Conservation (phyloP, 331 rosid species). For the Quercus phellos region DNA sequence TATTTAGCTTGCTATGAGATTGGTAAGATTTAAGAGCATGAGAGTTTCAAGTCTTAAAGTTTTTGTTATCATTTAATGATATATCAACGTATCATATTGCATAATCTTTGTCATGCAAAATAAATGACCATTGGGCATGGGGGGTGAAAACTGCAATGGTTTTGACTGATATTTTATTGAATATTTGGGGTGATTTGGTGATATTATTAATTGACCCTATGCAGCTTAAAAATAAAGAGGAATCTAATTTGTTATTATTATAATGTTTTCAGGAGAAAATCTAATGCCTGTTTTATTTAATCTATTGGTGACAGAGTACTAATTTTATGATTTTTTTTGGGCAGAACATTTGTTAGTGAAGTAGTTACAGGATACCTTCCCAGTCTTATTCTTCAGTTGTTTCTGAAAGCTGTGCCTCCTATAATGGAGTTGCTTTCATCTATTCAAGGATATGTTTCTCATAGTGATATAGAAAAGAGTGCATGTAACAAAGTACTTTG, state of each 20-base stretch:
- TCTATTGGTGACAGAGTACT: constrained; percentile 17
- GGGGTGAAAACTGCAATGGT: neutral
- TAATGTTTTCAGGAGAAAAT: neutral
- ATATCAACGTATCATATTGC: neutral
- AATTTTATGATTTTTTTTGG: constrained; percentile 25
- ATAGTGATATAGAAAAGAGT: constrained; percentile 73
- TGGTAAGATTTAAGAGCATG: neutral
- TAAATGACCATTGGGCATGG: neutral
- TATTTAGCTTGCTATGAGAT: neutral
- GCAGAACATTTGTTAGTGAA: constrained; percentile 71
- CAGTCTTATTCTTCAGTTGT: constrained; percentile 80
- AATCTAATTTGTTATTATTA: neutral
- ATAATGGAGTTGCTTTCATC: constrained; percentile 80
- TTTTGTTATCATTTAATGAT: neutral
- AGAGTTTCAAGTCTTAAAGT: neutral
- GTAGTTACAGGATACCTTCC: constrained; percentile 94
- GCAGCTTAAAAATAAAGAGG: neutral
- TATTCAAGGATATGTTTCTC: constrained; percentile 83
- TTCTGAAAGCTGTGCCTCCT: constrained; percentile 79
- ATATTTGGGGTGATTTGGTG: constrained; percentile 7
- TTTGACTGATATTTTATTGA: neutral
- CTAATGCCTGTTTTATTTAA: neutral
- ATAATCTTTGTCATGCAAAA: neutral
- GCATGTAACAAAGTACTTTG: constrained; percentile 84
- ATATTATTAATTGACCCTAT: constrained; percentile 6